A percentile compares a stretch with the other conserved stretches of the same genome.
phyloP scores from a whole-genome alignment of 352 stramenopile species.

The Plasmopara viticola region DNA sequence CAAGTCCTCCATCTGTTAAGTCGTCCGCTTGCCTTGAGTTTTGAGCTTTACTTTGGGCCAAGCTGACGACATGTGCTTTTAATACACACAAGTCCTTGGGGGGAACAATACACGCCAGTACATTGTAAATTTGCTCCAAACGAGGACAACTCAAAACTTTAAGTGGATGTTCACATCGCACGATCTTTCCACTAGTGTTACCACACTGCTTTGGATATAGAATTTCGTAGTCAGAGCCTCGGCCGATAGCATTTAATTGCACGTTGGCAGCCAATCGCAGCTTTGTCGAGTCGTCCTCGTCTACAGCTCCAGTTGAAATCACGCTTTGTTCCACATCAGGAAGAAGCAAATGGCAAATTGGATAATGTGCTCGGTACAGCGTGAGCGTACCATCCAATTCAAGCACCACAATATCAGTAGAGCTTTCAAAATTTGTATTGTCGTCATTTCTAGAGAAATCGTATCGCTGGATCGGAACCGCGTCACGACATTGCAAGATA shows the following conservation, averaged over 20 bases:
- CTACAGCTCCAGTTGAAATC: not conserved
- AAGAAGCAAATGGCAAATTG: constrained; percentile 29
- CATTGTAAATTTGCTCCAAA: constrained; percentile 27
- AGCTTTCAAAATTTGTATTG: not conserved
- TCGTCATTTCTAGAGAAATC: constrained; percentile 1
- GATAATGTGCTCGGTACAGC: constrained; percentile 28
- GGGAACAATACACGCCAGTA: constrained; percentile 28
- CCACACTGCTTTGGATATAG: constrained; percentile 13
- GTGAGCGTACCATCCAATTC: constrained; percentile 22
- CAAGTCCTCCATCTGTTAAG: constrained; percentile 7
- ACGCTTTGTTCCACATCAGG: constrained; percentile 3
- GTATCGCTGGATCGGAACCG: constrained; percentile 25
- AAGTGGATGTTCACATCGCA: constrained; percentile 39
- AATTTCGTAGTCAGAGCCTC: constrained; percentile 27
- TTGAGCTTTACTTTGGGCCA: constrained; percentile 15
- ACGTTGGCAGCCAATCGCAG: constrained; percentile 11
- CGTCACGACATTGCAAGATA: constrained; percentile 36
- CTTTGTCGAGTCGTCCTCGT: constrained; percentile 2
- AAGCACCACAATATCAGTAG: constrained; percentile 40
- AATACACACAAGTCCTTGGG: constrained; percentile 8
- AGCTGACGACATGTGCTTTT: constrained; percentile 19
- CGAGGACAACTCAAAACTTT: constrained; percentile 25
- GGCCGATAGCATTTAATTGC: constrained; percentile 25
- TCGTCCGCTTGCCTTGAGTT: constrained; percentile 1
- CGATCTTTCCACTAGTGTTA: constrained; percentile 20